phyloP scores from a whole-genome alignment of 1,284 basidiomycete genomes.

The Puccinia hordei region DNA sequence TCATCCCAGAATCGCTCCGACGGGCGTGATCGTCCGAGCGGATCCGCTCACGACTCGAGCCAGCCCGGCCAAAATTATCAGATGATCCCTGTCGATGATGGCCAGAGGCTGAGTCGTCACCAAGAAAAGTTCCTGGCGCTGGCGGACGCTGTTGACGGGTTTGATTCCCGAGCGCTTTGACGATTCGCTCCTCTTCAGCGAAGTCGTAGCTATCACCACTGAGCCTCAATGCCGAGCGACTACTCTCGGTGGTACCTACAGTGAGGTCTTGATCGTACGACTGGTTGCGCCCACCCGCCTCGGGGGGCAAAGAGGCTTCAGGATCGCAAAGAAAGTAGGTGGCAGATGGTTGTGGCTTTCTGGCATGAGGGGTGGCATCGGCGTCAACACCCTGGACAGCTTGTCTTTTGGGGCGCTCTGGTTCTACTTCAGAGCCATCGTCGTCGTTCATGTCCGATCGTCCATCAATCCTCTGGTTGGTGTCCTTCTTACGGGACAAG shows the following conservation, averaged over 20 bases:
- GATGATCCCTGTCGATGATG: neutral
- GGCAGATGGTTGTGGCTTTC: slow-evolving; percentile 31
- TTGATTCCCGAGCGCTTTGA: slow-evolving; percentile 29
- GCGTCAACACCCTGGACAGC: slow-evolving; percentile 4
- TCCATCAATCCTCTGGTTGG: slow-evolving; percentile 19
- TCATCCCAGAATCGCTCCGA: slow-evolving; percentile 37
- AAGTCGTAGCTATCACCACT: slow-evolving; percentile 48
- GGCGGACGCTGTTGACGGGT: neutral
- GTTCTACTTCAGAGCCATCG: neutral
- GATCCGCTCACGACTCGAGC: slow-evolving; percentile 8
- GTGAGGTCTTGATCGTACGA: slow-evolving; percentile 15
- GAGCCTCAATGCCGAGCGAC: slow-evolving; percentile 29
- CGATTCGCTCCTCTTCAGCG: slow-evolving; percentile 45
- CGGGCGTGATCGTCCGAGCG: neutral
- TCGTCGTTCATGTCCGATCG: slow-evolving; percentile 6
- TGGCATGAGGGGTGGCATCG: neutral
- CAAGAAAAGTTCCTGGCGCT: neutral
- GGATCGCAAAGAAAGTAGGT: slow-evolving; percentile 41
- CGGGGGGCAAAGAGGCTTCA: slow-evolving; percentile 1
- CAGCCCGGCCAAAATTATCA: neutral
- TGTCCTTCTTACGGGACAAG: neutral
- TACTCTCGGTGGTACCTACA: slow-evolving; percentile 38
- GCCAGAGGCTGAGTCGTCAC: neutral
- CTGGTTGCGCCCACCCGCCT: neutral
- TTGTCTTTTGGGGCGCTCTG: neutral